These are phyloP conservation scores for Lathyrus oleraceus DNA, from an alignment of 306 rosid species.

Conservation along the genomic window DNA sequence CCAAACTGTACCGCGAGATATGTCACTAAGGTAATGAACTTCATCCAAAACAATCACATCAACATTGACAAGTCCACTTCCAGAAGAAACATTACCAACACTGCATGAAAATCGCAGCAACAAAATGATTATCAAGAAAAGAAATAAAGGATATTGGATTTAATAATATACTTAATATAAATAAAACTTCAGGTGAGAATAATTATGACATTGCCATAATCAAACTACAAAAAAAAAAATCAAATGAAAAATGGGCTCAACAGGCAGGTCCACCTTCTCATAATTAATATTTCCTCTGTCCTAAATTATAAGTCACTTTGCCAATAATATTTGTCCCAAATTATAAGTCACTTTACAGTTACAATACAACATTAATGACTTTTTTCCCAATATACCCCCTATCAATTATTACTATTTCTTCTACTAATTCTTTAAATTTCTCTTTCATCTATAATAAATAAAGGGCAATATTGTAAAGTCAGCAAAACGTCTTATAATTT, in stretches of 20 bases:
- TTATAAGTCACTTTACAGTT: too few species aligned
- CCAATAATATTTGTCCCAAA: too few species aligned
- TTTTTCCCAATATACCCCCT: too few species aligned
- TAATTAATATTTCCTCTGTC: too few species aligned
- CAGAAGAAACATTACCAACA: constrained; percentile 81
- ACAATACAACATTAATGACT: too few species aligned
- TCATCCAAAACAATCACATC: constrained; percentile 95
- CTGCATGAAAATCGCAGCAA: constrained; percentile 50
- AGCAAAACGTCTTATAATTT: too few species aligned
- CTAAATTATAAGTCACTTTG: too few species aligned
- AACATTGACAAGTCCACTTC: constrained; percentile 76
- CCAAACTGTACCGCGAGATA: constrained; percentile 96
- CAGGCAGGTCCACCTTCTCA: constrained; percentile 10
- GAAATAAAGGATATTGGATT: constrained; percentile 7
- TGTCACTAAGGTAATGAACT: constrained; percentile 97
- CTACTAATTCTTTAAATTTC: too few species aligned
- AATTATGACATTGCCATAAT: constrained; percentile 15
- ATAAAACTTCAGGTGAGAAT: constrained; percentile 22
- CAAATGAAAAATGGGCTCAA: constrained; percentile 15
- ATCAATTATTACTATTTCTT: too few species aligned
- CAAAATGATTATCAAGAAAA: constrained; percentile 14
- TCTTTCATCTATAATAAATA: too few species aligned
- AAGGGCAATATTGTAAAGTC: too few species aligned
- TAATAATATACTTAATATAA: constrained; percentile 7
- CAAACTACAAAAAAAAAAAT: constrained; percentile 22